A percentile compares a stretch with the other conserved stretches of the same genome.
Evolutionary conservation across 768 basidiomycete genomes (phyloP).

Genomic region (Hericium rajendrae): DNA sequence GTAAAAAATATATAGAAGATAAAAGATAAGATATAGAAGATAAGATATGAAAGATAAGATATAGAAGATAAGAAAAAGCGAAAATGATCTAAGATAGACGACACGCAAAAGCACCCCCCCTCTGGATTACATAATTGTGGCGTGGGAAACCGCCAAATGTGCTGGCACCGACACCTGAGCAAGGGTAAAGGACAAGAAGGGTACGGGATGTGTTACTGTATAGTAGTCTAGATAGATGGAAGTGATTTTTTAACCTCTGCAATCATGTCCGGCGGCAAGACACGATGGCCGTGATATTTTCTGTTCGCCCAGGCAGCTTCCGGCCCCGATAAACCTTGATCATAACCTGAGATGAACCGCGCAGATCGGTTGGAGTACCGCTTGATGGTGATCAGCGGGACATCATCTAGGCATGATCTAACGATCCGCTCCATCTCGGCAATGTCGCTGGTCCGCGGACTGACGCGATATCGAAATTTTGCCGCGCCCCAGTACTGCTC

Average conservation of each 20-base stretch:
- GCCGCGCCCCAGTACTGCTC: conserved; percentile 24
- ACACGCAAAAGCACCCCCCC: no score
- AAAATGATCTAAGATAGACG: no score
- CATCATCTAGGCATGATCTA: neutral
- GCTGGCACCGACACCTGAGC: no score
- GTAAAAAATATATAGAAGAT: no score
- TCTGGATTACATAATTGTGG: no score
- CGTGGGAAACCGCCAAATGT: no score
- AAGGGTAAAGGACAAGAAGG: no score
- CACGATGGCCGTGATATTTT: neutral
- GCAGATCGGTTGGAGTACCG: neutral
- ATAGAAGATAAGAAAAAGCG: no score
- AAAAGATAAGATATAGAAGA: no score
- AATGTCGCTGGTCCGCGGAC: neutral
- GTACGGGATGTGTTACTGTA: no score
- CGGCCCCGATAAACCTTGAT: neutral
- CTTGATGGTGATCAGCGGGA: neutral
- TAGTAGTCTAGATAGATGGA: neutral
- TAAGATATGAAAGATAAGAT: no score
- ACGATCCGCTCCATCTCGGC: neutral
- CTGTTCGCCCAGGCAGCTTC: neutral
- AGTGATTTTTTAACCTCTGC: neutral
- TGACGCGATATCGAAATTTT: conserved; percentile 10
- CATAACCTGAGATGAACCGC: neutral
- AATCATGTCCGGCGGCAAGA: neutral